Base-by-base conservation (phyloP, 192 early-diverging fungal genomes). In the Linderina pennispora region DNA sequence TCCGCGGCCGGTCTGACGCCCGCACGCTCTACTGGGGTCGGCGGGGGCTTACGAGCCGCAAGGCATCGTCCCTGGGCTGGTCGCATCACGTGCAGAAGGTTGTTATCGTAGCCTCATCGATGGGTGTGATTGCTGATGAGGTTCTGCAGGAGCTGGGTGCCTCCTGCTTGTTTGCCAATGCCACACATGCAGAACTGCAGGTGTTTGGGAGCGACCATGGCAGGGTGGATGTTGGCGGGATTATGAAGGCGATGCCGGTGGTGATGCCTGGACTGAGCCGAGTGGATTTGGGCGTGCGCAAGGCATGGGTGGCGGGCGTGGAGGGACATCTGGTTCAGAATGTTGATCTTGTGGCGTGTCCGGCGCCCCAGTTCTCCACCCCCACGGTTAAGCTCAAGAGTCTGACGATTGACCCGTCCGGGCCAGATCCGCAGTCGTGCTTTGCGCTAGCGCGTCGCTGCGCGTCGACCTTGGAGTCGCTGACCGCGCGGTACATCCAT, bases 51-150 rank as follows among this genome's bases (percentile, higher is more conserved):
- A 38, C 55, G 6, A 19, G 40, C 10, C 4, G 35, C 31, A 65
- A 58, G 33, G 55, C 41, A 6, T 31, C 16, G 18, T 23, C 15
- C 34, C 36, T 65, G n/a, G 55, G 55, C 13, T 65, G 62, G 62
- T 38, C 38, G 22, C 11, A 15, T 3, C 44, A 35, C 41, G 62
- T 48, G 14, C 28, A 25, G 7, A 33, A 11, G 38, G 25, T 31
- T 33, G 34, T 40, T 5, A 34, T 34, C n/a, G 22, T 40, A 19
- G 34, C 40, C 13, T 20, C 31, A 26, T 39, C 43, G 11, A n/a
- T 36, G n/a, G 22, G 40, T 17, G 23, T 34, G 32, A 14, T n/a
- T 23, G 34, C 11, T 6, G 28, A 31, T 21, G 16, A n/a, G 17
- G 3, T 34, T 17, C 14, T 8, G 16, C 14, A 43, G 20, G 23